A percentile compares a stretch with the other conserved stretches of the same genome.
These are phyloP conservation scores for Ganoderma meredithae DNA, from an alignment of 1,284 basidiomycete genomes.

Conservation along the genomic window DNA sequence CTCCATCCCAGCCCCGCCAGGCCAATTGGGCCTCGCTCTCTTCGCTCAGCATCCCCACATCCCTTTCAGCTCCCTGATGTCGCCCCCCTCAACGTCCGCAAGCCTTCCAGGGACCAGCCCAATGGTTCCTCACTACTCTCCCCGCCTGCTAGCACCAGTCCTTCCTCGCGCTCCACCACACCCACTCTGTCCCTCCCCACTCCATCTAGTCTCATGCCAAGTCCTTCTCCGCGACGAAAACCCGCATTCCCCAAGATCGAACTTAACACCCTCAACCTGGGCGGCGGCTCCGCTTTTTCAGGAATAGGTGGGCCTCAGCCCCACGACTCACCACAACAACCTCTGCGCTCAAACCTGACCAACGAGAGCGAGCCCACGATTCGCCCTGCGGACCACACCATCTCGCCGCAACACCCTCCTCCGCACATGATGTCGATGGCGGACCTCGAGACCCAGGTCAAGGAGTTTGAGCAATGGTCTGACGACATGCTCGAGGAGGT, in stretches of 20 bases:
- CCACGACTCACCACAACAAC: conserved; percentile 22
- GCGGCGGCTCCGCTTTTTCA: not conserved
- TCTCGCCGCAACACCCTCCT: conserved; percentile 38
- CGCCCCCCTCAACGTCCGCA: conserved; percentile 52
- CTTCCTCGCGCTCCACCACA: conserved; percentile 35
- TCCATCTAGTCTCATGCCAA: conserved; percentile 21
- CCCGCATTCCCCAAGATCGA: conserved; percentile 42
- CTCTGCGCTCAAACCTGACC: conserved; percentile 37
- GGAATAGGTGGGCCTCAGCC: conserved; percentile 10
- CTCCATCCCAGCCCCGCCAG: conserved; percentile 47
- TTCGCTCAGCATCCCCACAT: conserved; percentile 57
- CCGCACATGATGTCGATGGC: conserved; percentile 42
- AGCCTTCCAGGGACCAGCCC: conserved; percentile 39
- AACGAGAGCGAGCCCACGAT: conserved; percentile 63
- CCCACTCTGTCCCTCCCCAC: conserved; percentile 31
- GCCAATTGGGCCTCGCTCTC: conserved; percentile 65
- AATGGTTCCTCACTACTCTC: conserved; percentile 37
- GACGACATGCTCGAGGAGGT: conserved; percentile 81
- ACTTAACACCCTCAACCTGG: conserved; percentile 30
- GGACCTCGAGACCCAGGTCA: conserved; percentile 44
- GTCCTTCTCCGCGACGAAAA: conserved; percentile 34
- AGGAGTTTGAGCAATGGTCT: conserved; percentile 57
- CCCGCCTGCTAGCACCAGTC: conserved; percentile 29
- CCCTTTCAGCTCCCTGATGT: conserved; percentile 41
- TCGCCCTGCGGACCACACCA: conserved; percentile 47